Base-by-base conservation (phyloP, 192 early-diverging fungal genomes). In the Umbelopsis sp. region DNA sequence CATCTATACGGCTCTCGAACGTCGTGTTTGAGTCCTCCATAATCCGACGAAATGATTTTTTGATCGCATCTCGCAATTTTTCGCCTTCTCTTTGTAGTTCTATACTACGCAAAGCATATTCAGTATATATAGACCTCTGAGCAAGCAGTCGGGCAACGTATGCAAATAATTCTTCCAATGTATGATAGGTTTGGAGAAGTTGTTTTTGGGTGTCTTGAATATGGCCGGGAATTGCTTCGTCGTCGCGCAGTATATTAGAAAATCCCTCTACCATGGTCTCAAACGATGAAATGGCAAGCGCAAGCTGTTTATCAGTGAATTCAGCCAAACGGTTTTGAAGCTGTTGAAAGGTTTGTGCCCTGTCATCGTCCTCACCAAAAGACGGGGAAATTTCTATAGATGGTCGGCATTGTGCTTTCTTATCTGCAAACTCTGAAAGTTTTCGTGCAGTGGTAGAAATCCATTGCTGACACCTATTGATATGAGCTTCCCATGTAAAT, bases 401-500 rank as follows among this genome's bases (percentile, higher is more conserved):
- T 23, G 73, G 72, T 46, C 64, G 44, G 45, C 61, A 74, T 1
- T 70, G 67, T 2, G 67, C 78, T 37, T 79, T 79, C 37, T 79
- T 79, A 11, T 66, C 68, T 55, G 48, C 64, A 58, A 79, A 79
- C 41, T 79, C 73, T 23, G 71, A 79, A 18, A 79, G 49, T 46
- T 79, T 79, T 11, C 74, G 66, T 0, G 70, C 68, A 51, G 65
- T 79, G 1, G 74, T 58, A 2, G 70, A 22, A 18, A 79, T 49
- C 64, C 61, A 75, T 46, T 75, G 74, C n/a, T 79, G 67, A 10
- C 71, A 46, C 13, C 67, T 48, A 13, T 64, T 55, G 10, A 69
- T 64, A 5, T 75, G 78, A 16, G 27, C 70, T 22, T 75, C 70
- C 78, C 78, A 79, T 18, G 51, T 41, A 5, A 71, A 25, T n/a